These are phyloP conservation scores for Colletotrichum sp. DNA, from an alignment of 2,329 filamentous ascomycete genomes.

Conservation along the genomic window DNA sequence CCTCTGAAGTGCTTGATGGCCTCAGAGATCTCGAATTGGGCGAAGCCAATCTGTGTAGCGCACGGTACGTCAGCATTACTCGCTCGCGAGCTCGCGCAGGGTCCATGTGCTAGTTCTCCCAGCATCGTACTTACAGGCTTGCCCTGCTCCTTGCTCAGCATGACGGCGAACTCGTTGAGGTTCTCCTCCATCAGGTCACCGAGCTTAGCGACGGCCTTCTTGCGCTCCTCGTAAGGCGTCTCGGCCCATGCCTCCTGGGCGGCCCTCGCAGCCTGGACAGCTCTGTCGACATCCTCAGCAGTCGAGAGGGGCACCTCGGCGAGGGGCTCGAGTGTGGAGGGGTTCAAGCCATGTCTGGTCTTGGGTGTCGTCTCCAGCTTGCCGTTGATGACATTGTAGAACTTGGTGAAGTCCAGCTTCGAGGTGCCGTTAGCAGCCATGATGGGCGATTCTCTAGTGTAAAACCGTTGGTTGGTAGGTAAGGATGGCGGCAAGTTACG, in stretches of 20 bases:
- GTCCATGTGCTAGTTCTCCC: neutral
- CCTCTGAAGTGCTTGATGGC: slow-evolving; percentile 11
- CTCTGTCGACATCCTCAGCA: slow-evolving; percentile 52
- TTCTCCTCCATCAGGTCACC: slow-evolving; percentile 21
- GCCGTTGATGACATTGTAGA: slow-evolving; percentile 58
- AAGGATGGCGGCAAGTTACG: neutral
- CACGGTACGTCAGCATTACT: neutral
- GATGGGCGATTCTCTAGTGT: neutral
- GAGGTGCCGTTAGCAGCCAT: slow-evolving; percentile 8
- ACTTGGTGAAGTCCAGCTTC: slow-evolving; percentile 36
- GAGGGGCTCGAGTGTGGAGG: slow-evolving; percentile 51
- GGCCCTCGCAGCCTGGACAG: slow-evolving; percentile 52
- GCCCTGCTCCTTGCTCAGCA: slow-evolving; percentile 25
- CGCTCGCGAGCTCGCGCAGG: neutral
- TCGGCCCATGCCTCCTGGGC: slow-evolving; percentile 43
- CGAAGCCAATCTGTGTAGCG: neutral
- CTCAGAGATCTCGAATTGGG: slow-evolving; percentile 9
- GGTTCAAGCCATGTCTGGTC: slow-evolving; percentile 55
- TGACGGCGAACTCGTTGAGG: slow-evolving; percentile 7
- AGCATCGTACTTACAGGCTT: slow-evolving; percentile 21
- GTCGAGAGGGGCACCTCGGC: slow-evolving; percentile 55
- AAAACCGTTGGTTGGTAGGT: neutral
- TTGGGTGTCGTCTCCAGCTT: slow-evolving; percentile 45
- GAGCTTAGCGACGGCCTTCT: slow-evolving; percentile 23
- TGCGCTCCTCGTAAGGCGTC: slow-evolving; percentile 35